Base-by-base conservation (phyloP, 2,329 filamentous ascomycete species). In the Verticillium tricorpus region DNA sequence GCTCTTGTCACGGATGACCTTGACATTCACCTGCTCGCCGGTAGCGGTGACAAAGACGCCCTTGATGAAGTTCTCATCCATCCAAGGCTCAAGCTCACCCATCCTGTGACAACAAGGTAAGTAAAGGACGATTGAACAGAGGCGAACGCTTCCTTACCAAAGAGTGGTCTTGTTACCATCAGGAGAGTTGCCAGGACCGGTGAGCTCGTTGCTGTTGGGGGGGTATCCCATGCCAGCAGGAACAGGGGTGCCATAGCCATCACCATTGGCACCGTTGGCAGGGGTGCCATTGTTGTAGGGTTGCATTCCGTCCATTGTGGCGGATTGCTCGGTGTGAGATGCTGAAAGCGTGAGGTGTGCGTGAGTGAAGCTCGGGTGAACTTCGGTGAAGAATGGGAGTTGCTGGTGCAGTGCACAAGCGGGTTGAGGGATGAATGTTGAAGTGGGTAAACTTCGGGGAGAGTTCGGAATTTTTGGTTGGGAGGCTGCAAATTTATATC, bases 1-100 rank as follows among this genome's bases (percentile, higher is more conserved):
- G 78, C 97, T 97, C 79, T 97, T 97, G 82, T 99, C 95, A 68
- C 95, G 92, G 72, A 99, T 99, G 85, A 99, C 97, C 86, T 99
- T 99, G 70, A 99, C 95, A 71, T 97, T 97, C 71, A 99, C 95
- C 66, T 88, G 88, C 78, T 98, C 95, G 69, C 91, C 93, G 80
- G 97, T 91, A 70, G 93, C 88, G 72, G 92, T 96, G 66, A 82
- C 73, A 85, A 92, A 98, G 56, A 98, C 88, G 69, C 91, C 95
- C 78, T 96, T 93, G 73, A 99, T 91, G 77, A 98, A 99, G 79
- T 94, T 96, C 82, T 99, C 95, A 71, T 99, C 95, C 80, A 99
- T 98, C 95, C 95, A 99, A 32, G 93, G 92, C 78, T 98, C 94
- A 66, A 99, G 89, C 77, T 99, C 95, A 69, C 95, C 95, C 95